Evolutionary conservation across 768 basidiomycete genomes (phyloP).

Genomic region (Daedalea quercina): DNA sequence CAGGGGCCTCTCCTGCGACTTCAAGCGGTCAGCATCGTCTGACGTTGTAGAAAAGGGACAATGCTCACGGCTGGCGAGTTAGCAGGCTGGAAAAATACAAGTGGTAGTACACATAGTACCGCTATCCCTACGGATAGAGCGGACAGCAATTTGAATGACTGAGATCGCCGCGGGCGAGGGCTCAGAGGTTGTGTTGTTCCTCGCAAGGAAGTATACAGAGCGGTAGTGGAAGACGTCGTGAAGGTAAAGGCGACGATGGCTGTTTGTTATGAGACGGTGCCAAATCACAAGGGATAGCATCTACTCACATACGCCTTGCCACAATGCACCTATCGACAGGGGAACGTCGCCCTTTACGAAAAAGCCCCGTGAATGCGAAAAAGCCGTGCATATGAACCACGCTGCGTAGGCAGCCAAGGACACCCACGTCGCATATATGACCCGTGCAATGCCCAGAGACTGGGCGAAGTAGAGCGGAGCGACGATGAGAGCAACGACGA

Average conservation of each 20-base stretch:
- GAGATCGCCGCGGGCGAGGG: conserved; percentile 38
- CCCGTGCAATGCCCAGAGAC: conserved; percentile 46
- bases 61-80: conserved; percentile 34
- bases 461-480: conserved; percentile 47
- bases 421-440: conserved; percentile 50
- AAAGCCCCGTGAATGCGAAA: conserved; percentile 43
- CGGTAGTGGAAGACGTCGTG: conserved; percentile 56
- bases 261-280: conserved; percentile 17
- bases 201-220: conserved; percentile 56
- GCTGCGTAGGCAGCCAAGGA: conserved; percentile 54
- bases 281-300: not conserved
- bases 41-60: conserved; percentile 7
- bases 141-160: conserved; percentile 56
- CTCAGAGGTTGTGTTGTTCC: conserved; percentile 31
- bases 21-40: not conserved
- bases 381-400: conserved; percentile 52
- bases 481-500: conserved; percentile 35
- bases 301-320: conserved; percentile 59
- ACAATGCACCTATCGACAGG: conserved; percentile 42
- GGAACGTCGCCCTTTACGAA: conserved; percentile 30
- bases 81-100: conserved; percentile 45
- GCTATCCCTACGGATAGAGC: conserved; percentile 42
- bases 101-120: conserved; percentile 46
- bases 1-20: conserved; percentile 18
- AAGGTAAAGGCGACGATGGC: conserved; percentile 61